These are phyloP conservation scores for Zostera marina DNA, from an alignment of 116 monocot genomes.

Conservation along the genomic window DNA sequence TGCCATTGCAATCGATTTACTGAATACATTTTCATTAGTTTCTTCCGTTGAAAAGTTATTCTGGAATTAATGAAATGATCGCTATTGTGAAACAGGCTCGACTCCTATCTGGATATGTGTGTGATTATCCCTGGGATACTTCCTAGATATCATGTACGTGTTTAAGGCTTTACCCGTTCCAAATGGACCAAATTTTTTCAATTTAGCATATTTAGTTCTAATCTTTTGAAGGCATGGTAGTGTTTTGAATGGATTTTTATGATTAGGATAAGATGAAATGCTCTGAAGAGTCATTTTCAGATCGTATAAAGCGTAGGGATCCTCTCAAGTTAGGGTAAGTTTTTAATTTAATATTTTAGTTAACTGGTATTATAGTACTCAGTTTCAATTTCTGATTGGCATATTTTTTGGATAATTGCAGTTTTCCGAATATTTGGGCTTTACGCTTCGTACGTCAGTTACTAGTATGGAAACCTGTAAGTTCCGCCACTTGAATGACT, in stretches of 20 bases:
- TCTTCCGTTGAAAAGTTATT: no score
- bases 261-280: conserved; percentile 33
- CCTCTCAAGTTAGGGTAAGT: conserved; percentile 78
- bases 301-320: conserved; percentile 67
- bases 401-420: conserved; percentile 14
- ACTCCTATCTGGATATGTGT: conserved; percentile 26
- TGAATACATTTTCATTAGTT: no score
- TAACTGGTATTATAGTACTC: not conserved
- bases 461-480: conserved; percentile 81
- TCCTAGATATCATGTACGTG: conserved; percentile 17
- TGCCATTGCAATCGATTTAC: no score
- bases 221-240: not conserved
- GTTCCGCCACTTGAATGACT: conserved; percentile 7
- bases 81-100: conserved; percentile 9
- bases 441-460: conserved; percentile 65
- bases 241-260: not conserved
- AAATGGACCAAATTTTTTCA: not conserved
- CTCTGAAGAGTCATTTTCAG: conserved; percentile 70
- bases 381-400: not conserved
- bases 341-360: conserved; percentile 2
- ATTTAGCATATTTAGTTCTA: not conserved
- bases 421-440: conserved; percentile 79
- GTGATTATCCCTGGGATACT: conserved; percentile 69
- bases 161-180: not conserved
- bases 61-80: not conserved